phyloP scores from a whole-genome alignment of 1,284 basidiomycete species.

The Boletus mariae region DNA sequence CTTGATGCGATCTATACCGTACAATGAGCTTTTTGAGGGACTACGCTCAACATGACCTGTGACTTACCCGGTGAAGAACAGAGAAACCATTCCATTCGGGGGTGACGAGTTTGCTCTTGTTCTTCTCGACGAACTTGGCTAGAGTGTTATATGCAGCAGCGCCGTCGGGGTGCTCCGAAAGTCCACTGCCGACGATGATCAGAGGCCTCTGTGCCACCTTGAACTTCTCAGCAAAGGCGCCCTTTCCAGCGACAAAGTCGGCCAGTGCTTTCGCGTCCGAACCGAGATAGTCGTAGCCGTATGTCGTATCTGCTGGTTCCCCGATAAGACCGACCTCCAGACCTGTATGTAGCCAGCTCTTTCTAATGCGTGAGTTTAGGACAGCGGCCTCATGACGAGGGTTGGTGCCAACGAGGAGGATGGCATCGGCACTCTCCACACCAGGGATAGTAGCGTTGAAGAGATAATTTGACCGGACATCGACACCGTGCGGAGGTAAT shows the following conservation, averaged over 20 bases:
- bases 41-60: neutral
- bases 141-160: slow-evolving; percentile 77
- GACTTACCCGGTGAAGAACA: slow-evolving; percentile 80
- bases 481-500: slow-evolving; percentile 77
- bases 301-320: slow-evolving; percentile 88
- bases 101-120: slow-evolving; percentile 75
- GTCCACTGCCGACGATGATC: slow-evolving; percentile 88
- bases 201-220: slow-evolving; percentile 89
- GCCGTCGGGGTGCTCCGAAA: slow-evolving; percentile 87
- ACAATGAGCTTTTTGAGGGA: slow-evolving; percentile 23
- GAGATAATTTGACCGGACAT: slow-evolving; percentile 94
- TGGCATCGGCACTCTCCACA: slow-evolving; percentile 88
- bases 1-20: slow-evolving; percentile 72
- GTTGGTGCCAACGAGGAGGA: slow-evolving; percentile 95
- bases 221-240: slow-evolving; percentile 83
- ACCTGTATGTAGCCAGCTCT: slow-evolving; percentile 85
- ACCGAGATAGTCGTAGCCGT: slow-evolving; percentile 92
- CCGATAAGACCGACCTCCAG: slow-evolving; percentile 90
- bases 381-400: slow-evolving; percentile 97
- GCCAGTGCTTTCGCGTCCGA: slow-evolving; percentile 75
- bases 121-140: slow-evolving; percentile 76
- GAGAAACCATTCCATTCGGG: slow-evolving; percentile 96
- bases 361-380: slow-evolving; percentile 94
- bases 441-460: slow-evolving; percentile 96
- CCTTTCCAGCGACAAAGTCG: slow-evolving; percentile 77